Percentiles rank a stretch among this genome's conserved stretches.
Conservation (phyloP, 192 early-diverging fungal species). For the Gorgonomyces haynaldii region DNA sequence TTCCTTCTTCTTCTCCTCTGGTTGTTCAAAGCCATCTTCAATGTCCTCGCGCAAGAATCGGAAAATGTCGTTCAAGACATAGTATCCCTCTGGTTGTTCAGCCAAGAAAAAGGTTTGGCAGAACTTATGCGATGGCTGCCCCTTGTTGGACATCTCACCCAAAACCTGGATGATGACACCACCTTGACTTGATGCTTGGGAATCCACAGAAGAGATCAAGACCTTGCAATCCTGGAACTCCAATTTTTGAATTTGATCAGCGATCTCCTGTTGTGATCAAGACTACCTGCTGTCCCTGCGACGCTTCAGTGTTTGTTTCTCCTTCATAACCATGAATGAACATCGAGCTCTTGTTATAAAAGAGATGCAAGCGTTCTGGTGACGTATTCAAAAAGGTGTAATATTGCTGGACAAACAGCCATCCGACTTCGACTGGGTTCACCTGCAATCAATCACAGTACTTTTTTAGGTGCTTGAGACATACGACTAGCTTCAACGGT, state of each 20-base stretch:
- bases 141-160: slow-evolving; percentile 82
- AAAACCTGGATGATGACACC: slow-evolving; percentile 84
- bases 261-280: slow-evolving; percentile 56
- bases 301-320: slow-evolving; percentile 47
- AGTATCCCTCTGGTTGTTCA: slow-evolving; percentile 80
- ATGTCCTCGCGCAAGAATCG: slow-evolving; percentile 86
- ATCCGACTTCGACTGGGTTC: slow-evolving; percentile 61
- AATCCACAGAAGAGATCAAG: slow-evolving; percentile 76
- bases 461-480: too few relatives aligned
- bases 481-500: too few relatives aligned
- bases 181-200: slow-evolving; percentile 57
- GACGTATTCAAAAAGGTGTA: slow-evolving; percentile 85
- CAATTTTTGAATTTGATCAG: slow-evolving; percentile 55
- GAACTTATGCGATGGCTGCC: slow-evolving; percentile 69
- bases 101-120: slow-evolving; percentile 87
- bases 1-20: slow-evolving; percentile 14
- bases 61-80: slow-evolving; percentile 88
- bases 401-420: slow-evolving; percentile 91
- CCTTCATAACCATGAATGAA: slow-evolving; percentile 79
- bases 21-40: slow-evolving; percentile 40
- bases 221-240: slow-evolving; percentile 82
- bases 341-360: slow-evolving; percentile 77
- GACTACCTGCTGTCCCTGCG: slow-evolving; percentile 57
- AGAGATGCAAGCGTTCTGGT: slow-evolving; percentile 66
- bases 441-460: slow-evolving; percentile 18